Evolutionary conservation across 2,329 filamentous ascomycete species (phyloP).

Genomic region (Parafenestella ontariensis): DNA sequence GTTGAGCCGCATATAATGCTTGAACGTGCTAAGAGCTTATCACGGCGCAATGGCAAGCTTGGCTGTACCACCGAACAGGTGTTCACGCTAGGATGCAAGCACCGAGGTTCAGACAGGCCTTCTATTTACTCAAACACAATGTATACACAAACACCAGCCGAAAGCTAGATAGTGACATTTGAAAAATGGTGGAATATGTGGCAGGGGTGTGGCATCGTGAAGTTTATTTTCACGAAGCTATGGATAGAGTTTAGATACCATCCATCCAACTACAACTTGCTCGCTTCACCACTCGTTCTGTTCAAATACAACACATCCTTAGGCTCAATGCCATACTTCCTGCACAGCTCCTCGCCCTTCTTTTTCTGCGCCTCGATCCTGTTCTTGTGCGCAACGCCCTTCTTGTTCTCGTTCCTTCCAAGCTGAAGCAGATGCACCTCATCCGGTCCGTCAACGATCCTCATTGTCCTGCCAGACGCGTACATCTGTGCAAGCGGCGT

Average conservation of each 20-base stretch:
- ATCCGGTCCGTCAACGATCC: slow-evolving; percentile 91
- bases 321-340: slow-evolving; percentile 60
- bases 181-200: no score
- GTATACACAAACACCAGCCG: no score
- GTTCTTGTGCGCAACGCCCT: slow-evolving; percentile 65
- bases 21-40: slow-evolving; percentile 25
- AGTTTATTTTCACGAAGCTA: background rate
- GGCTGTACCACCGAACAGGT: slow-evolving; percentile 11
- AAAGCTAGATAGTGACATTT: no score
- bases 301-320: slow-evolving; percentile 53
- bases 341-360: slow-evolving; percentile 71
- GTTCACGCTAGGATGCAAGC: slow-evolving; percentile 22
- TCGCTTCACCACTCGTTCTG: slow-evolving; percentile 48
- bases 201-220: no score
- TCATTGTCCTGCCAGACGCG: slow-evolving; percentile 79
- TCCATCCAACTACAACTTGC: slow-evolving; percentile 51
- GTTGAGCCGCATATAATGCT: slow-evolving; percentile 17
- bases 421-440: slow-evolving; percentile 85
- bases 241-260: background rate
- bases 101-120: slow-evolving; percentile 9
- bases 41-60: slow-evolving; percentile 10
- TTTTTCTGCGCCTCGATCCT: slow-evolving; percentile 70
- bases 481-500: slow-evolving; percentile 83
- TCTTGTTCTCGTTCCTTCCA: slow-evolving; percentile 80
- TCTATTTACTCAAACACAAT: background rate